These are phyloP conservation scores for Rutstroemia sp. DNA, from an alignment of 2,329 filamentous ascomycete species.

Conservation along the genomic window DNA sequence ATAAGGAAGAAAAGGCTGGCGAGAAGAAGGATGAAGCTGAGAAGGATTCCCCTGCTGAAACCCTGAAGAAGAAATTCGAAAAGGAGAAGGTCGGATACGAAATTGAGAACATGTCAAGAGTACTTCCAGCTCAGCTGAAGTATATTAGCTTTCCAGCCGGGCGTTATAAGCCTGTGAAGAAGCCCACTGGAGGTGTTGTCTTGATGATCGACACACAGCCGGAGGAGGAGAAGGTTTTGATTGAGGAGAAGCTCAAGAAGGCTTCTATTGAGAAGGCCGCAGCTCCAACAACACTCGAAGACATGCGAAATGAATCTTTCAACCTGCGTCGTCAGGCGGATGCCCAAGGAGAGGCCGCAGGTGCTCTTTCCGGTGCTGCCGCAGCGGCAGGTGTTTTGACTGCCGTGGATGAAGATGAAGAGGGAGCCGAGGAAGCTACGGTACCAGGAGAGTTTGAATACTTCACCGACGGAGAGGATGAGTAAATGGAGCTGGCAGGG, in stretches of 20 bases:
- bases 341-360: conserved; percentile 23
- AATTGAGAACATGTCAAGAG: conserved; percentile 92
- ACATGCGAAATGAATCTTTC: conserved; percentile 27
- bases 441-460: conserved; percentile 72
- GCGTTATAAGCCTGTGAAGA: conserved; percentile 87
- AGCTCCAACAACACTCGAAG: conserved; percentile 28
- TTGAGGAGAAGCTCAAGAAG: conserved; percentile 93
- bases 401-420: conserved; percentile 77
- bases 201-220: conserved; percentile 82
- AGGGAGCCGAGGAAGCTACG: conserved; percentile 64
- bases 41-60: conserved; percentile 49
- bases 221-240: conserved; percentile 66
- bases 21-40: conserved; percentile 57
- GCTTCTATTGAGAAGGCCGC: conserved; percentile 55
- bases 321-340: conserved; percentile 36
- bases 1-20: conserved; percentile 40
- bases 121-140: conserved; percentile 87
- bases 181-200: conserved; percentile 91
- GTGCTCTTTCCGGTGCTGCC: conserved; percentile 44
- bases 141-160: conserved; percentile 89
- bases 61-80: conserved; percentile 80
- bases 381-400: conserved; percentile 76
- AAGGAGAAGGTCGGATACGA: conserved; percentile 97
- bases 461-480: conserved; percentile 42
- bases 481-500: conserved; percentile 5